Evolutionary conservation across 2,329 filamentous ascomycete species (phyloP).

Genomic region (Aureobasidium leucospermi): DNA sequence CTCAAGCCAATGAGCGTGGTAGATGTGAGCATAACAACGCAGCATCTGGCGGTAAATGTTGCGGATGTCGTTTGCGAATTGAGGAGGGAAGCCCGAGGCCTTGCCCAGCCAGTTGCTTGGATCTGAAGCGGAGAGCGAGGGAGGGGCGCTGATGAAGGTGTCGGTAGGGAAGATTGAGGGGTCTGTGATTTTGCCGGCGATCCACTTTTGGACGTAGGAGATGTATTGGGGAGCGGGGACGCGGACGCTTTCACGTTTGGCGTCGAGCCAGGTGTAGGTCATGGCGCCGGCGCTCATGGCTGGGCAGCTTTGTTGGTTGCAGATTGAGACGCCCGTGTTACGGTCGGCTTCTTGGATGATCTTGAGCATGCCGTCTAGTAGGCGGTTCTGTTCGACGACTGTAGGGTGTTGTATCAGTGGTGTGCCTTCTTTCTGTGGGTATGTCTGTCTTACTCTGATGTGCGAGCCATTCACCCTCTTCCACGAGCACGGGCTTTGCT

Average conservation of each 20-base stretch:
- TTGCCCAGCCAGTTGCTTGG: slow-evolving; percentile 77
- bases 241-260: slow-evolving; percentile 78
- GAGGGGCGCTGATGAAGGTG: slow-evolving; percentile 57
- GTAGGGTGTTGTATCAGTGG: neutral
- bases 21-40: slow-evolving; percentile 47
- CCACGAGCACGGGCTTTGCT: slow-evolving; percentile 85
- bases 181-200: slow-evolving; percentile 91
- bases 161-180: slow-evolving; percentile 85
- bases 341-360: slow-evolving; percentile 82
- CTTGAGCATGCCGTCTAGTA: slow-evolving; percentile 81
- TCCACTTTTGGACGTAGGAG: slow-evolving; percentile 93
- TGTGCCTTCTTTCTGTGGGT: neutral
- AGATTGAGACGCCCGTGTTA: slow-evolving; percentile 65
- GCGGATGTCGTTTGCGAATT: slow-evolving; percentile 68
- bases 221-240: slow-evolving; percentile 91
- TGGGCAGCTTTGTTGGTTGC: slow-evolving; percentile 76
- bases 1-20: slow-evolving; percentile 45
- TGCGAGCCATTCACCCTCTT: slow-evolving; percentile 91
- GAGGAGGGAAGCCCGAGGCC: slow-evolving; percentile 60
- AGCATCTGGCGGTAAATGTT: slow-evolving; percentile 50
- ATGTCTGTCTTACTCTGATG: slow-evolving; percentile 64
- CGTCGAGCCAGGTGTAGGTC: slow-evolving; percentile 94
- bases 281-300: slow-evolving; percentile 96
- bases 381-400: slow-evolving; percentile 91
- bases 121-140: slow-evolving; percentile 48